Conservation (phyloP, 805 yeast genomes). For the Candida sonorensis region DNA sequence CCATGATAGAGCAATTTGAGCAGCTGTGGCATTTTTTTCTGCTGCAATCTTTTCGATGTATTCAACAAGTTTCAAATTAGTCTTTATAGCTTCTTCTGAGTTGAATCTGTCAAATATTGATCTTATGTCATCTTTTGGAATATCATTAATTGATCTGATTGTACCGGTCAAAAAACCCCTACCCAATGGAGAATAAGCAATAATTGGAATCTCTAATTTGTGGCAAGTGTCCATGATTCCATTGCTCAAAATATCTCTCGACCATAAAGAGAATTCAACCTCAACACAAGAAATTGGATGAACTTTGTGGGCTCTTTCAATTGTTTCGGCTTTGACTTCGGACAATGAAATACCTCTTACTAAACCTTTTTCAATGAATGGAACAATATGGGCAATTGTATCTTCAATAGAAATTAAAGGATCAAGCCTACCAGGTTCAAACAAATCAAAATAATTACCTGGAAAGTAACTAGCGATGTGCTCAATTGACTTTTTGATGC, state of each 20-base stretch:
- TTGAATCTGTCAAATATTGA: conserved; percentile 46
- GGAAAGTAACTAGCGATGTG: conserved; percentile 34
- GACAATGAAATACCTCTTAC: conserved; percentile 69
- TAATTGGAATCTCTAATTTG: conserved; percentile 53
- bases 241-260: conserved; percentile 50
- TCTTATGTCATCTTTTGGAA: conserved; percentile 55
- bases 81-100: conserved; percentile 41
- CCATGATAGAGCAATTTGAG: conserved; percentile 73
- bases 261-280: conserved; percentile 68
- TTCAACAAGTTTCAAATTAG: conserved; percentile 45
- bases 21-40: conserved; percentile 38
- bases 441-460: conserved; percentile 42
- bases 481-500: conserved; percentile 41
- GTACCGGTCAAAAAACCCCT: conserved; percentile 71
- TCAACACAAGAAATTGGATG: conserved; percentile 65
- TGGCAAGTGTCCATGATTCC: conserved; percentile 59
- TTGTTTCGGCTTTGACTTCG: conserved; percentile 60
- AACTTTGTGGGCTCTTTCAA: conserved; percentile 49
- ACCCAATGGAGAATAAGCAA: conserved; percentile 81
- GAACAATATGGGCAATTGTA: conserved; percentile 48
- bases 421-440: conserved; percentile 71
- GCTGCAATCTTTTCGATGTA: conserved; percentile 45
- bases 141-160: conserved; percentile 36
- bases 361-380: conserved; percentile 53
- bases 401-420: conserved; percentile 49